Percentiles rank a stretch among this genome's conserved stretches.
phyloP scores from a whole-genome alignment of 1,284 basidiomycete species.

The Microbotryum scabiosae region DNA sequence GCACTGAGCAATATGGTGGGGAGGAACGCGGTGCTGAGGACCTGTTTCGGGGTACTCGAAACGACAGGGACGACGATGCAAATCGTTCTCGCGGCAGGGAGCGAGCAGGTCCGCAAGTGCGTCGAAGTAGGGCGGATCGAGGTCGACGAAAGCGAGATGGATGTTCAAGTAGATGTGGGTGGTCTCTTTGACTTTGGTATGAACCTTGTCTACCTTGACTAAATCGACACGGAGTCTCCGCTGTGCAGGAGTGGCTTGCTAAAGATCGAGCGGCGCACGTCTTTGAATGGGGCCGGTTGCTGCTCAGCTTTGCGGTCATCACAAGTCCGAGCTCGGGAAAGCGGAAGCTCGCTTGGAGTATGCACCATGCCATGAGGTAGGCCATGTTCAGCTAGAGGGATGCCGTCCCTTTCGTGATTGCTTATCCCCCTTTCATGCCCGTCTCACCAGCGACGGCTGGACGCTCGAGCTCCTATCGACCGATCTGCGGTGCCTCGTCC shows the following conservation, averaged over 20 bases:
- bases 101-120: slow-evolving; percentile 13
- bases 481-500: slow-evolving; percentile 29
- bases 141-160: neutral
- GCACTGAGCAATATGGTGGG: slow-evolving; percentile 11
- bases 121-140: neutral
- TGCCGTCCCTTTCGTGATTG: too few species aligned
- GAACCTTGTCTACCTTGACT: neutral
- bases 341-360: slow-evolving; percentile 28
- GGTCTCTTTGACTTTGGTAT: too few species aligned
- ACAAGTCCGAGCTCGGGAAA: neutral
- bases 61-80: slow-evolving; percentile 10
- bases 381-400: neutral
- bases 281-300: slow-evolving; percentile 28
- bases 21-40: slow-evolving; percentile 24
- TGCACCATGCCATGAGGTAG: slow-evolving; percentile 33
- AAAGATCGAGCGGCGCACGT: slow-evolving; percentile 16
- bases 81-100: slow-evolving; percentile 16
- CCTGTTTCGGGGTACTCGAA: slow-evolving; percentile 24
- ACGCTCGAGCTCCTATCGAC: slow-evolving; percentile 32
- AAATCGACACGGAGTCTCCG: neutral
- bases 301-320: slow-evolving; percentile 28
- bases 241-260: slow-evolving; percentile 19
- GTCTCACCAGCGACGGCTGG: slow-evolving; percentile 29
- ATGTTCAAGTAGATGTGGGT: slow-evolving; percentile 17
- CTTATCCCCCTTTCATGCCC: too few species aligned